Conservation (phyloP, 306 rosid genomes). For the Carpinus viminea region DNA sequence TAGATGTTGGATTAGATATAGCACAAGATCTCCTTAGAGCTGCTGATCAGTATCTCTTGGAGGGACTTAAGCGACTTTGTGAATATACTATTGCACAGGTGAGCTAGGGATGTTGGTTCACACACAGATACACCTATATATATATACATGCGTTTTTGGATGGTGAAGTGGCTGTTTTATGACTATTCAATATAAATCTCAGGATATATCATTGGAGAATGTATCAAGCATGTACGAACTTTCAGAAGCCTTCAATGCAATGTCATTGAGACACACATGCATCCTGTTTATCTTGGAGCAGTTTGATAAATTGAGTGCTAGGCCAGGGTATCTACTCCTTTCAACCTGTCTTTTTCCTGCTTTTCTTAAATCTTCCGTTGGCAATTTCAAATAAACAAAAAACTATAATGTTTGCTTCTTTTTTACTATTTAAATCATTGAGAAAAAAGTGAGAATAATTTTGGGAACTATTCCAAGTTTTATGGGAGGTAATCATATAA, state of each 20-base stretch:
- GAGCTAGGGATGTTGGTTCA: conserved; percentile 28
- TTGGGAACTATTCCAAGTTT: not conserved
- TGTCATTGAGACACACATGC: conserved; percentile 93
- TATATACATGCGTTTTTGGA: conserved; percentile 1
- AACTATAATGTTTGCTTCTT: not conserved
- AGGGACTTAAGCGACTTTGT: conserved; percentile 94
- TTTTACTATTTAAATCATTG: not conserved
- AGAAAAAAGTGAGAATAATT: not conserved
- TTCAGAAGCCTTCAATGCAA: conserved; percentile 91
- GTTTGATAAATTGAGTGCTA: conserved; percentile 77
- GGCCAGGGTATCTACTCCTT: conserved; percentile 75
- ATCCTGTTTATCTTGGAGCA: conserved; percentile 88
- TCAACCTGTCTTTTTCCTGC: conserved; percentile 1
- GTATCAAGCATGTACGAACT: conserved; percentile 96
- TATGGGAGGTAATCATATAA: not conserved
- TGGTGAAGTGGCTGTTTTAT: conserved; percentile 21
- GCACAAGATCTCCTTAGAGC: conserved; percentile 99
- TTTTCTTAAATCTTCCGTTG: not conserved
- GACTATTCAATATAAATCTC: conserved; percentile 23
- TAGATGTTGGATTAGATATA: conserved; percentile 75
- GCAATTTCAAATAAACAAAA: not conserved
- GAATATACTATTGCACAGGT: conserved; percentile 97
- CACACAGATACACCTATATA: too few species aligned
- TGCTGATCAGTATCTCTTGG: conserved; percentile 98
- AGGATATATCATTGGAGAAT: conserved; percentile 90